Conservation (phyloP, 2,329 filamentous ascomycete genomes). For the Blastomyces silverae region DNA sequence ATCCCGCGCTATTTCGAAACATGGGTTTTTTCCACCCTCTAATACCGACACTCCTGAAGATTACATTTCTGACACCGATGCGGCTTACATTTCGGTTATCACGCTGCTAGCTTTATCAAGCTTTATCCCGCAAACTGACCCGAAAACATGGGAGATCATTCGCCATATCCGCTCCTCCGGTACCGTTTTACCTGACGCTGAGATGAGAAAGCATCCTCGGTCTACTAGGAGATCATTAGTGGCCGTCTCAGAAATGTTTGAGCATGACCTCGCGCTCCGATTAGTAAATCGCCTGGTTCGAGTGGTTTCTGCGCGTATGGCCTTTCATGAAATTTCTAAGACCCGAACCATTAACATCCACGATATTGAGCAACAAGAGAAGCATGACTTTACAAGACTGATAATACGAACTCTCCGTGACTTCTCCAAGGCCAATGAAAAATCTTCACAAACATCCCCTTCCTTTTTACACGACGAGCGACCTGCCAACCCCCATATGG, state of each 20-base stretch:
- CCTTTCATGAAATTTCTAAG: conserved; percentile 45
- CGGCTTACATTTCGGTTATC: conserved; percentile 36
- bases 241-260: conserved; percentile 41
- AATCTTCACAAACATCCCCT: neutral
- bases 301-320: conserved; percentile 45
- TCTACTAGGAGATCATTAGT: conserved; percentile 29
- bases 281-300: conserved; percentile 46
- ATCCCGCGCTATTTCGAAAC: conserved; percentile 13
- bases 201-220: conserved; percentile 32
- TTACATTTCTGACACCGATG: conserved; percentile 35
- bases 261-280: conserved; percentile 48
- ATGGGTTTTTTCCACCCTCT: conserved; percentile 4
- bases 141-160: conserved; percentile 36
- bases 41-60: conserved; percentile 22
- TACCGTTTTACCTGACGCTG: conserved; percentile 33
- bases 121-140: conserved; percentile 34
- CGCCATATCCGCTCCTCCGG: conserved; percentile 40
- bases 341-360: conserved; percentile 29
- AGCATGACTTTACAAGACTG: conserved; percentile 30
- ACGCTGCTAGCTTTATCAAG: conserved; percentile 35
- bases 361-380: conserved; percentile 28
- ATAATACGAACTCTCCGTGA: conserved; percentile 34
- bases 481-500: conserved; percentile 27
- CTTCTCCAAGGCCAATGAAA: conserved; percentile 5
- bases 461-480: conserved; percentile 15